Base-by-base conservation (phyloP, 1,139 yeast species). In the Pichia cactophila region DNA sequence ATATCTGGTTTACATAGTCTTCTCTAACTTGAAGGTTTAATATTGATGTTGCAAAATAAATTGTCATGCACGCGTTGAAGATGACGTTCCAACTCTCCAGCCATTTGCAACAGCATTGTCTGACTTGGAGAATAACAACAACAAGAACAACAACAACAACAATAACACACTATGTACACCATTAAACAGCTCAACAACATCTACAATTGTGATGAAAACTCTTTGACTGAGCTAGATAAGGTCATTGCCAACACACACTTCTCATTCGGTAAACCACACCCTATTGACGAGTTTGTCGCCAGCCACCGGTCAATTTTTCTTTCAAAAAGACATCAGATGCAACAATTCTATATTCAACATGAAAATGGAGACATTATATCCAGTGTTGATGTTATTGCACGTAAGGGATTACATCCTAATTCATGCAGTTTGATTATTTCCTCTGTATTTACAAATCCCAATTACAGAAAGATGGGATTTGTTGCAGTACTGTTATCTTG, bases 331-430 rank as follows among this genome's bases (percentile, higher is more conserved):
- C 29, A 38, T 23, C 16, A 2, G 5, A 10, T 4, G 9, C 51
- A 49, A 16, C 37, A 43, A 35, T 38, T 49, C 7, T 49, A 46
- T 43, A 20, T 49, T 17, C 36, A 23, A n/a, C 35, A 44, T 14
- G 44, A 38, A 7, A 45, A 43, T 14, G 31, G 41, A 20, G 51
- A 46, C n/a, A 31, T 49, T 33, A 44, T 42, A 4, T 43, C 51
- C 5, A 36, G 14, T 16, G 36, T 43, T 9, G 41, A 20, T 7
- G 28, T 38, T 7, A 11, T 38, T 20, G 16, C 26, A 23, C 41
- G 33, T 38, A 31, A 42, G 41, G 48, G 46, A 4, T 14, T 38
- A 14, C 38, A 28, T 14, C 17, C 33, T 2, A 23, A 36, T 14
- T n/a, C 35, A 7, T 26, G 41, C 16, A 45, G 43, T 40, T 28